These are phyloP conservation scores for Pulveroboletus sp. DNA, from an alignment of 1,284 basidiomycete genomes.

Conservation along the genomic window DNA sequence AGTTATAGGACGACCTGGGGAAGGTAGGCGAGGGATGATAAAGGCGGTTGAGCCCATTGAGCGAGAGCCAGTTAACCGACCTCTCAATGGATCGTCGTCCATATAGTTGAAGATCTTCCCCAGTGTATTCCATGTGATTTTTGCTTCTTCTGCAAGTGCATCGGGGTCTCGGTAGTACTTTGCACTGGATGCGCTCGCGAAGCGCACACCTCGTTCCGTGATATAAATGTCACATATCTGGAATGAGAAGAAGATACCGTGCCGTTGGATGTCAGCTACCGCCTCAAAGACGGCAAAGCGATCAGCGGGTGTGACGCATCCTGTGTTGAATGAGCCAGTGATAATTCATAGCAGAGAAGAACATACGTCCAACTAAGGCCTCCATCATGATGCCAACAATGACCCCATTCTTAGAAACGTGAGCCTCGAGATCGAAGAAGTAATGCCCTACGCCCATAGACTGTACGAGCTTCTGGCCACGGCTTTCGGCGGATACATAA, in stretches of 20 bases:
- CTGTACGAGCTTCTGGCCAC: constrained; percentile 37
- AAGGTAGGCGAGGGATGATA: constrained; percentile 34
- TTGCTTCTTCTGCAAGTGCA: constrained; percentile 25
- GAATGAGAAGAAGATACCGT: constrained; percentile 35
- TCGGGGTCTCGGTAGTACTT: constrained; percentile 26
- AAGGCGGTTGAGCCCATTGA: constrained; percentile 5
- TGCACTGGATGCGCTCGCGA: constrained; percentile 26
- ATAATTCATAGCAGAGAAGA: not conserved
- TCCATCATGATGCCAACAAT: constrained; percentile 50
- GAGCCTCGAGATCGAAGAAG: constrained; percentile 46
- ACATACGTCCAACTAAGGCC: constrained; percentile 43
- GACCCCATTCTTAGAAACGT: constrained; percentile 43
- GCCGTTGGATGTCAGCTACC: constrained; percentile 41
- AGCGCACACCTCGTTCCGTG: constrained; percentile 34
- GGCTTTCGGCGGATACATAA: constrained; percentile 39
- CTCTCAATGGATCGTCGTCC: not conserved
- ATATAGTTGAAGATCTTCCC: constrained; percentile 23
- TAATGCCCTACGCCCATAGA: constrained; percentile 40
- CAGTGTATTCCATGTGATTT: constrained; percentile 24
- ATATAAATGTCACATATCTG: constrained; percentile 34
- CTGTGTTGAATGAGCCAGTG: constrained; percentile 26
- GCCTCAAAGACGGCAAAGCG: constrained; percentile 45
- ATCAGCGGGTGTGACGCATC: constrained; percentile 37
- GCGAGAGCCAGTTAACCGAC: constrained; percentile 11
- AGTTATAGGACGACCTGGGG: constrained; percentile 25